Conservation (phyloP, 169 alveolate species). For the Babesia bovis region DNA sequence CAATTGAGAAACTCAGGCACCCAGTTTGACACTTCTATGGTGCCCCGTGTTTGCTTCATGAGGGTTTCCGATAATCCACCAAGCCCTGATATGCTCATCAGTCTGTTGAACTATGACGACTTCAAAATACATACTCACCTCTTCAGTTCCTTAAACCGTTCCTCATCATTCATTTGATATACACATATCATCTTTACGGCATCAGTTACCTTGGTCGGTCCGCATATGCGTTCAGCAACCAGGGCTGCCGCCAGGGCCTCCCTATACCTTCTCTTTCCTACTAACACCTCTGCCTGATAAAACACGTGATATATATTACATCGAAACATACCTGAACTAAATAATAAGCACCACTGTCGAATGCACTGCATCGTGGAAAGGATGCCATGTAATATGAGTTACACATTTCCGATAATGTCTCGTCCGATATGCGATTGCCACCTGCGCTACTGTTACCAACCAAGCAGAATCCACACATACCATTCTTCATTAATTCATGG, state of each 20-base stretch:
- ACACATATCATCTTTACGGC: conserved; percentile 55
- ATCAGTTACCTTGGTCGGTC: conserved; percentile 18
- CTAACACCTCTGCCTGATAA: conserved; percentile 46
- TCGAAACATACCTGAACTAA: conserved; percentile 33
- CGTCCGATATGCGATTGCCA: conserved; percentile 36
- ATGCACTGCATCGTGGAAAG: neutral
- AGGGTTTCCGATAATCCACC: conserved; percentile 44
- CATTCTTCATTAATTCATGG: neutral
- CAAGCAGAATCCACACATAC: too few relatives aligned
- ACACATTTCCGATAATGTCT: conserved; percentile 13
- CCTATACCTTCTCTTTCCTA: conserved; percentile 22
- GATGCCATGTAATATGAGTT: conserved; percentile 23
- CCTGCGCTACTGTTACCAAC: too few relatives aligned
- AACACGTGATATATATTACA: neutral
- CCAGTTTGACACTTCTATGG: conserved; percentile 53
- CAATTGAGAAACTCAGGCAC: conserved; percentile 62
- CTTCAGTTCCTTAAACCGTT: conserved; percentile 35
- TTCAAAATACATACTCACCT: conserved; percentile 2
- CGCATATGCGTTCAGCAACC: conserved; percentile 15
- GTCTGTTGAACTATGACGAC: neutral
- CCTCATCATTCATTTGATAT: conserved; percentile 57
- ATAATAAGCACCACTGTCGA: conserved; percentile 41
- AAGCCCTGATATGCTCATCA: conserved; percentile 15
- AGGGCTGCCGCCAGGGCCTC: conserved; percentile 61
- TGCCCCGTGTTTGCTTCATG: conserved; percentile 45